Base-by-base conservation (phyloP, 257 asterid species). In the Solanum sitiens region DNA sequence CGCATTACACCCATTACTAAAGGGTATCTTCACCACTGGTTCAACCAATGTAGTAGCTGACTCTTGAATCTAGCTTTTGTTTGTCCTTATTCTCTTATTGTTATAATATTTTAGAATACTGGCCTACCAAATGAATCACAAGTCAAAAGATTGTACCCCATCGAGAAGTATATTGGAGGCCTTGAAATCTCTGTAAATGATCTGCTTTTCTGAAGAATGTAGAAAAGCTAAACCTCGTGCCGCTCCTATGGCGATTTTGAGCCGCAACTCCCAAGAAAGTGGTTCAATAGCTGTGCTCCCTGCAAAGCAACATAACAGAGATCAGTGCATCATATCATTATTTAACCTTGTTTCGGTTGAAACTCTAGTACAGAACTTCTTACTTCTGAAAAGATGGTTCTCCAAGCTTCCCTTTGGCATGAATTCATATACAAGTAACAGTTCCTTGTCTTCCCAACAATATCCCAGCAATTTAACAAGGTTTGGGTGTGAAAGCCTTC, bases 401-500 rank as follows among this genome's bases (percentile, higher is more conserved):
- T 91, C 93, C 91, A 92, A 87, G 88, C 92, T 92, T 86, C 94
- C 94, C 77, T 67, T 91, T 56, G 45, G 91, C 90, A 91, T 87
- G 86, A 87, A 92, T 87, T 91, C 93, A 45, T 92, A 91, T 23
- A 92, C 93, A 27, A 92, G 94, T 50, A 92, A 70, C 42, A 90
- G 88, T 85, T 92, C 91, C 86, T 89, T 75, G 30, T 92, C 93
- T 74, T 92, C 93, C 91, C 90, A 86, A 63, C 94, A 91, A 67
- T 91, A 92, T 76, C 94, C 94, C 53, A 90, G 67, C n/a, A 92
- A 86, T 86, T 90, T 92, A 42, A 92, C 93, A 77, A 92, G 91
- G 89, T 92, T 91, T 56, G 93, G 93, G 80, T 91, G 94, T 9
- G 94, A 91, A 92, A 92, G 93, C 88, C 92, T 88, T 86, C 93